Evolutionary conservation across 441 rosid species (phyloP).

Genomic region (Pelargonium australe): DNA sequence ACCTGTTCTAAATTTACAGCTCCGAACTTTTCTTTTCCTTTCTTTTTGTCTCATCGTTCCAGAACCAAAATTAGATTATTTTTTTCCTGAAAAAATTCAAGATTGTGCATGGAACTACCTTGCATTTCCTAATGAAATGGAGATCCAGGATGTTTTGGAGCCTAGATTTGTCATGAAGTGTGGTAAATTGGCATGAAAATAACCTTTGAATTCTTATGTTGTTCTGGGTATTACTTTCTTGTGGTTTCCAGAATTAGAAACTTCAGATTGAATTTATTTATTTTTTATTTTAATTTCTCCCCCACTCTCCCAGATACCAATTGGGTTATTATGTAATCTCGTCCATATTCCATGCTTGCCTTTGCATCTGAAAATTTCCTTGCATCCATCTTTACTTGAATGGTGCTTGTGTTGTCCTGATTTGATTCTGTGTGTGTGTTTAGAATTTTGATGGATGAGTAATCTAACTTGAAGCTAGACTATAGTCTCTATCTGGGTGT

Average conservation of each 20-base stretch:
- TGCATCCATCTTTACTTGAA: not conserved
- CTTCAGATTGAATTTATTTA: not conserved
- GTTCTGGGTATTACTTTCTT: not conserved
- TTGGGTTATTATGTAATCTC: not conserved
- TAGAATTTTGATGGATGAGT: not conserved
- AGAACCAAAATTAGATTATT: not conserved
- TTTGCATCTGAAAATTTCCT: not conserved
- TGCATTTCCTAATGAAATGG: not conserved
- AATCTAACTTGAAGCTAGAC: not conserved
- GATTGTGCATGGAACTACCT: not conserved
- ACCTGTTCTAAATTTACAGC: not conserved
- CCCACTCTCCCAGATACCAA: not conserved
- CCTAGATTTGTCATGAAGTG: not conserved
- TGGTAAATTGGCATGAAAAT: not conserved
- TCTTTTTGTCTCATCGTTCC: not conserved
- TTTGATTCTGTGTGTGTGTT: not conserved
- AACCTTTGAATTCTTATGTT: not conserved
- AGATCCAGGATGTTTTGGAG: constrained; percentile 5
- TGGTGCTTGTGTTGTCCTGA: not conserved
- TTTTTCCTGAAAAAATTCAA: not conserved
- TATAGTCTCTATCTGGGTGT: not conserved
- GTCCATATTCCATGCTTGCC: not conserved
- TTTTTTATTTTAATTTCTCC: not conserved
- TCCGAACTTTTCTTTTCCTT: not conserved
- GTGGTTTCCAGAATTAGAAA: not conserved